A percentile compares a stretch with the other conserved stretches of the same genome.
Evolutionary conservation across 805 yeast species (phyloP).

Genomic region (Pichia thaimueangensis): DNA sequence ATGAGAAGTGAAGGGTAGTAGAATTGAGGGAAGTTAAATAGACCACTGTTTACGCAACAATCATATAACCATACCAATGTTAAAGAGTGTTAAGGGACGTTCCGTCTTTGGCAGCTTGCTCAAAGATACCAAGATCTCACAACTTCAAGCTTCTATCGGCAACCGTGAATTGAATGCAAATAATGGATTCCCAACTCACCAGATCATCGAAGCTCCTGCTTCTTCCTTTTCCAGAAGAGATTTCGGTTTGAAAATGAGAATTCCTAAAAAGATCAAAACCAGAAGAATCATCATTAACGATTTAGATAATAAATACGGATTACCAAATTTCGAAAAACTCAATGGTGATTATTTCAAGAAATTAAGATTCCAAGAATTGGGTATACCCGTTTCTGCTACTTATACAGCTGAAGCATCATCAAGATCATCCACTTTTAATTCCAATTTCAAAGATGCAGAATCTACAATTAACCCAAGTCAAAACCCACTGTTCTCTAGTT

Average conservation of each 20-base stretch:
- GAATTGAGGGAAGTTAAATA: too few species aligned
- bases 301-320: conserved; percentile 56
- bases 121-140: conserved; percentile 29
- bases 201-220: conserved; percentile 62
- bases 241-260: conserved; percentile 67
- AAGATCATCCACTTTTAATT: background rate
- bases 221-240: conserved; percentile 59
- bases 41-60: too few species aligned
- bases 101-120: conserved; percentile 25
- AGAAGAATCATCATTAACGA: conserved; percentile 59
- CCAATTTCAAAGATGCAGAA: background rate
- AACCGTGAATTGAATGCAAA: conserved; percentile 21
- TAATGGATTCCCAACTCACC: conserved; percentile 55
- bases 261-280: conserved; percentile 56
- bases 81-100: conserved; percentile 19
- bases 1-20: too few species aligned
- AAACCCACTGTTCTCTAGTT: conserved; percentile 38
- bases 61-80: too few species aligned
- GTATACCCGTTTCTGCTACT: conserved; percentile 38
- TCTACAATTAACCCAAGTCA: background rate
- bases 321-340: conserved; percentile 66
- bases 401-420: conserved; percentile 7
- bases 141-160: conserved; percentile 27
- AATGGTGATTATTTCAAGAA: conserved; percentile 56
- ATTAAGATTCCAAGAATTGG: conserved; percentile 62